Percentiles rank a stretch among this genome's conserved stretches.
These are phyloP conservation scores for Balamuthia mandrillaris DNA, from an alignment of 208 protist species.

Conservation along the genomic window DNA sequence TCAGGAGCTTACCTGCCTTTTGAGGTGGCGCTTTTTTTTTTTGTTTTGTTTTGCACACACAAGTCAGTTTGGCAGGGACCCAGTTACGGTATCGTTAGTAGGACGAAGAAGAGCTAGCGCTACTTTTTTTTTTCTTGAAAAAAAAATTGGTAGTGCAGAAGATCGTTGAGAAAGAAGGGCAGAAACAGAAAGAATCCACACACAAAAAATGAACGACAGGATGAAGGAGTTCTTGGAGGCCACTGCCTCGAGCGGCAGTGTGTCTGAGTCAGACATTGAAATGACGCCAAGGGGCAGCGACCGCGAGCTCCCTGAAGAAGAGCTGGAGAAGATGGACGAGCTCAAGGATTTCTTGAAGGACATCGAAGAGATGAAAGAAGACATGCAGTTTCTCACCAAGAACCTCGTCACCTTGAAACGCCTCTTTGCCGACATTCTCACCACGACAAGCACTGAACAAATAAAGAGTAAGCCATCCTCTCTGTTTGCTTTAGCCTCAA, in stretches of 20 bases:
- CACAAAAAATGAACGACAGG: background rate
- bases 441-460: conserved; percentile 3
- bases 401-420: conserved; percentile 21
- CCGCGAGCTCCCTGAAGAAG: background rate
- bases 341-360: conserved; percentile 28
- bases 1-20: too few relatives aligned
- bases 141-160: background rate
- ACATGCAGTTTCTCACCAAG: conserved; percentile 1
- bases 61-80: too few relatives aligned
- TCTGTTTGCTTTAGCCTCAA: background rate
- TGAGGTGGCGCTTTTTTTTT: too few relatives aligned
- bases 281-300: background rate
- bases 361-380: conserved; percentile 19
- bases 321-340: conserved; percentile 5
- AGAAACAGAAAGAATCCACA: background rate
- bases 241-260: too few relatives aligned
- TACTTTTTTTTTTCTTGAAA: background rate
- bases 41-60: too few relatives aligned
- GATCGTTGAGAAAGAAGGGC: background rate
- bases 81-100: too few relatives aligned
- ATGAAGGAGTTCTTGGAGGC: background rate
- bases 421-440: conserved; percentile 19
- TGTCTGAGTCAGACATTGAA: too few relatives aligned
- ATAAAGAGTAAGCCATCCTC: background rate
- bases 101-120: too few relatives aligned